A percentile compares a stretch with the other conserved stretches of the same genome.
Evolutionary conservation across 2,329 filamentous ascomycete genomes (phyloP).

Genomic region (Curvularia verruculosa): DNA sequence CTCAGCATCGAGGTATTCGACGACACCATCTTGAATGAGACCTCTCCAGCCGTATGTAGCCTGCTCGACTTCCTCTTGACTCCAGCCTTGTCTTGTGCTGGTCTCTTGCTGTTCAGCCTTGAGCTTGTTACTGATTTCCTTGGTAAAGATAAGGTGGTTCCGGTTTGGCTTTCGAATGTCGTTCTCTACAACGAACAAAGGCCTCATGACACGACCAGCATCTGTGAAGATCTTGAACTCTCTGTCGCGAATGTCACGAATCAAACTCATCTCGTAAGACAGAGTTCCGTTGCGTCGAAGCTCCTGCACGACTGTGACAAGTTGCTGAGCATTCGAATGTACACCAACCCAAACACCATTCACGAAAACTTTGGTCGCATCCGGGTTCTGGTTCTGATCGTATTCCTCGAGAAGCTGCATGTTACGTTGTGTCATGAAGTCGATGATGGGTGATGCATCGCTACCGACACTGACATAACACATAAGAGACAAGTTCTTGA

Average conservation of each 20-base stretch:
- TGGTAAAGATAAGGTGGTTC: conserved; percentile 80
- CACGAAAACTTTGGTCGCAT: conserved; percentile 96
- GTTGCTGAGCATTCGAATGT: conserved; percentile 83
- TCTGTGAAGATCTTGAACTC: conserved; percentile 99
- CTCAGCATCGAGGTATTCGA: conserved; percentile 96
- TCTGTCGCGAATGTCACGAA: conserved; percentile 93
- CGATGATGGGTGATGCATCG: conserved; percentile 84
- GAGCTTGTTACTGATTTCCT: conserved; percentile 76
- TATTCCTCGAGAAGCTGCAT: conserved; percentile 99
- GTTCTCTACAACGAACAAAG: conserved; percentile 91
- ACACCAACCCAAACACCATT: conserved; percentile 99
- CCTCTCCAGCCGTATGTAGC: conserved; percentile 86
- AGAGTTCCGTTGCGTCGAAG: conserved; percentile 82
- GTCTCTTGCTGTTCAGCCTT: conserved; percentile 71
- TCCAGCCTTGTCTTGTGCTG: conserved; percentile 62
- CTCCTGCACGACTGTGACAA: conserved; percentile 78
- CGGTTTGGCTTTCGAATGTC: conserved; percentile 74
- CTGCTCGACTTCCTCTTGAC: conserved; percentile 63
- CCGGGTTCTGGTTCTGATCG: conserved; percentile 68
- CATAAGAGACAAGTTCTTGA: conserved; percentile 98
- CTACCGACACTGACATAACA: conserved; percentile 97
- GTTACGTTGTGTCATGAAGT: conserved; percentile 93
- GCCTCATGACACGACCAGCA: conserved; percentile 91
- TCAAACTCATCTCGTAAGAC: conserved; percentile 89
- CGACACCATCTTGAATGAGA: conserved; percentile 79